Evolutionary conservation across 1,284 basidiomycete genomes (phyloP).

Genomic region (Polyporus tsugae): DNA sequence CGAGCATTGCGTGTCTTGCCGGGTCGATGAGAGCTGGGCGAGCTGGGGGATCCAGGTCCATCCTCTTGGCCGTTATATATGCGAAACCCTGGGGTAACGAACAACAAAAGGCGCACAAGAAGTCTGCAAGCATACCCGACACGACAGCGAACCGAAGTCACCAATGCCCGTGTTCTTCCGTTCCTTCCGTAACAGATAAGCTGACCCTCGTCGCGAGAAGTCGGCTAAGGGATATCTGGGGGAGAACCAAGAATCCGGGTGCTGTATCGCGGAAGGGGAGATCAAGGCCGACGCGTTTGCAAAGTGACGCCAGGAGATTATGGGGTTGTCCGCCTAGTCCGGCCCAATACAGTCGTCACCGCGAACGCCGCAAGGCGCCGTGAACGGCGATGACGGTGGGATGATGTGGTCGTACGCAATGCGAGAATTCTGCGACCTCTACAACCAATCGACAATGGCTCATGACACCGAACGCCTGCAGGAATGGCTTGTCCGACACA

Average conservation of each 20-base stretch:
- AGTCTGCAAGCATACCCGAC: not conserved
- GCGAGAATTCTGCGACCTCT: not conserved
- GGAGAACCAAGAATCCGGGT: not conserved
- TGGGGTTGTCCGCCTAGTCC: conserved; percentile 1
- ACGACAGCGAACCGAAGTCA: not conserved
- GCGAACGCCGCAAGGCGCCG: not conserved
- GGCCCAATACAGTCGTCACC: conserved; percentile 1
- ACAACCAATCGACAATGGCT: not conserved
- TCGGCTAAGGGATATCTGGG: conserved; percentile 7
- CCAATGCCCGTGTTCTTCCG: conserved; percentile 8
- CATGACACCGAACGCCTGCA: not conserved
- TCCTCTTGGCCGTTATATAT: conserved; percentile 24
- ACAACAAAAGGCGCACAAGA: not conserved
- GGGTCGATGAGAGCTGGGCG: conserved; percentile 27
- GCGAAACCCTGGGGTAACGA: not conserved
- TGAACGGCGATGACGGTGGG: not conserved
- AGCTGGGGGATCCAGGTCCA: conserved; percentile 23
- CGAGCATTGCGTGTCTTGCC: conserved; percentile 28
- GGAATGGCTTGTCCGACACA: not conserved
- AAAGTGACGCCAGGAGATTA: not conserved
- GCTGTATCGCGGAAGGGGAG: not conserved
- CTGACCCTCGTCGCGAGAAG: conserved; percentile 14
- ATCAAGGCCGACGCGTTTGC: conserved; percentile 1
- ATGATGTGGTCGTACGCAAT: not conserved
- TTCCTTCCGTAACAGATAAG: not conserved